Percentiles rank a stretch among this genome's conserved stretches.
These are phyloP conservation scores for Tausonia pullulans DNA, from an alignment of 1,284 basidiomycete species.

Conservation along the genomic window DNA sequence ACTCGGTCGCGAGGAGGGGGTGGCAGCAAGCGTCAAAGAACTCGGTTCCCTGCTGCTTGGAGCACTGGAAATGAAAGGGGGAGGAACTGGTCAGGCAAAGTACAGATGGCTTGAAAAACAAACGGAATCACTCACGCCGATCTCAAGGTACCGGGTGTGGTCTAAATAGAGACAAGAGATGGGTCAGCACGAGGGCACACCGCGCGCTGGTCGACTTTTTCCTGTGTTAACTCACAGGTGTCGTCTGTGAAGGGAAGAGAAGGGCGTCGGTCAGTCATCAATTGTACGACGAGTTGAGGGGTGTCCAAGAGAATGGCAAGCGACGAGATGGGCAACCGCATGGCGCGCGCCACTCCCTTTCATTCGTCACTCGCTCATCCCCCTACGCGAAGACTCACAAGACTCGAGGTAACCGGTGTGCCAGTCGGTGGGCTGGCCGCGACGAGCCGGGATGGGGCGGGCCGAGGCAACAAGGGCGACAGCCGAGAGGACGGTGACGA, in stretches of 20 bases:
- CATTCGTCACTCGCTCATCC: too few relatives aligned
- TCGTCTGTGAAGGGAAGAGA: neutral
- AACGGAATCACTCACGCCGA: slow-evolving; percentile 38
- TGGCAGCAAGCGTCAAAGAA: slow-evolving; percentile 40
- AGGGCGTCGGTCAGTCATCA: neutral
- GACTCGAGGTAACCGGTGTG: slow-evolving; percentile 34
- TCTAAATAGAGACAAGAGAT: slow-evolving; percentile 27
- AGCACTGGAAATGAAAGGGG: neutral
- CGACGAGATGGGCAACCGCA: slow-evolving; percentile 11
- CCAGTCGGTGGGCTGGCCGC: slow-evolving; percentile 31
- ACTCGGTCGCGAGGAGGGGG: slow-evolving; percentile 42
- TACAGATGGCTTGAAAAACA: neutral
- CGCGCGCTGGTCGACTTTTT: neutral
- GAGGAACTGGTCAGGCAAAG: neutral
- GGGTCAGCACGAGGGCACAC: slow-evolving; percentile 7
- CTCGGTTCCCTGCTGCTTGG: slow-evolving; percentile 1
- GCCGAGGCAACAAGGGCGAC: slow-evolving; percentile 26
- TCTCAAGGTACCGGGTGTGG: slow-evolving; percentile 50
- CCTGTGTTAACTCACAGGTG: neutral
- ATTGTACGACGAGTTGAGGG: neutral
- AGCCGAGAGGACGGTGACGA: slow-evolving; percentile 37
- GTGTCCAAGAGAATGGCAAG: neutral
- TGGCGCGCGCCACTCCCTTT: too few relatives aligned
- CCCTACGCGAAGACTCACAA: slow-evolving; percentile 26
- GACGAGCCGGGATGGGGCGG: slow-evolving; percentile 41